A percentile compares a stretch with the other conserved stretches of the same genome.
Evolutionary conservation across 108 stramenopile species (phyloP).

Genomic region (Chaetoceros muelleri): DNA sequence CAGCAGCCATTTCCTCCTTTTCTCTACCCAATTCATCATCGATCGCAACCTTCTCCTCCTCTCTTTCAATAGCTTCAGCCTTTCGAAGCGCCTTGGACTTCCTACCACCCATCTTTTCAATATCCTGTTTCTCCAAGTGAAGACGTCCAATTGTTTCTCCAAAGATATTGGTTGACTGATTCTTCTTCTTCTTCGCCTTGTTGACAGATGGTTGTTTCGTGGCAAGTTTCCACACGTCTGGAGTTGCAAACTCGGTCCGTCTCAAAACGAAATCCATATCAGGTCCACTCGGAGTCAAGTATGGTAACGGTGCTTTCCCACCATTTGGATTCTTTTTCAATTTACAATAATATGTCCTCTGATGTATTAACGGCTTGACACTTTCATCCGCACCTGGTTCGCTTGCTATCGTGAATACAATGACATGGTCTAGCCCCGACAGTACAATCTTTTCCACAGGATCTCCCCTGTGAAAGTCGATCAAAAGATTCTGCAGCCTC

Average conservation of each 20-base stretch:
- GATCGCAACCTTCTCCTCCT: constrained; percentile 62
- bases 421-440: constrained; percentile 88
- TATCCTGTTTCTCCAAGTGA: constrained; percentile 94
- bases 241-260: constrained; percentile 82
- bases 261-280: constrained; percentile 87
- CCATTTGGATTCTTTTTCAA: constrained; percentile 80
- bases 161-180: constrained; percentile 86
- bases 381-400: constrained; percentile 22
- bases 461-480: constrained; percentile 95
- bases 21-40: constrained; percentile 69
- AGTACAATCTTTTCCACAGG: constrained; percentile 82
- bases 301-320: constrained; percentile 74
- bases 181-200: constrained; percentile 82
- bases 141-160: constrained; percentile 95
- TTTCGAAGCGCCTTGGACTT: constrained; percentile 82
- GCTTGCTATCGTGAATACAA: constrained; percentile 74
- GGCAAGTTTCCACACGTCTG: constrained; percentile 89
- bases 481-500: constrained; percentile 82
- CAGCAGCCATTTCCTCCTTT: constrained; percentile 41
- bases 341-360: constrained; percentile 72
- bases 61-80: constrained; percentile 57
- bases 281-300: constrained; percentile 87
- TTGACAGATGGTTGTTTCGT: constrained; percentile 66
- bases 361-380: constrained; percentile 45
- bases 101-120: constrained; percentile 68